Conservation (phyloP, 164 flowering plant genomes). For the Dillenia turbinata region DNA sequence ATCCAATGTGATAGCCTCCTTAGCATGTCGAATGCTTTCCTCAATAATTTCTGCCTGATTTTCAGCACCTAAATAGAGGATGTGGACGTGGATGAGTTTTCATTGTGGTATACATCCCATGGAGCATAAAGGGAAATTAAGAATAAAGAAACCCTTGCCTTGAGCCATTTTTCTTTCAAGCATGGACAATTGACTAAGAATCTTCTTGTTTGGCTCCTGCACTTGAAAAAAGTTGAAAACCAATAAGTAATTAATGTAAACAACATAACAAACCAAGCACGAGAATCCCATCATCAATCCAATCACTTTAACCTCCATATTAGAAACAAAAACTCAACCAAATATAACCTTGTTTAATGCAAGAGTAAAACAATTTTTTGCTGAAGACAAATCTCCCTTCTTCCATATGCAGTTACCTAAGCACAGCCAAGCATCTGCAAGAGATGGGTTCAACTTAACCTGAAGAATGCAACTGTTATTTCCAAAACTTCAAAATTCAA, state of each 20-base stretch:
- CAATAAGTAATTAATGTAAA: neutral
- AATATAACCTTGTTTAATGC: slow-evolving; percentile 69
- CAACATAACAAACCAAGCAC: neutral
- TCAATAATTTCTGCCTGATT: slow-evolving; percentile 61
- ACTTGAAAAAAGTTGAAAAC: slow-evolving; percentile 9
- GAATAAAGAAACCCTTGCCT: slow-evolving; percentile 38
- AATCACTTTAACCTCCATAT: no score
- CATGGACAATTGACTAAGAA: slow-evolving; percentile 86
- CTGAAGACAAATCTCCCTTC: slow-evolving; percentile 77
- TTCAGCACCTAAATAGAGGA: slow-evolving; percentile 42
- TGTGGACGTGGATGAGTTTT: neutral
- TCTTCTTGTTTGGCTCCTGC: slow-evolving; percentile 77
- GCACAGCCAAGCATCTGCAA: slow-evolving; percentile 92
- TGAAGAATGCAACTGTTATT: slow-evolving; percentile 25
- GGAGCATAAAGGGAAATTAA: neutral
- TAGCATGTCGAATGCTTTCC: slow-evolving; percentile 86
- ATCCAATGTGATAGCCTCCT: slow-evolving; percentile 80
- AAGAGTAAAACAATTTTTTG: slow-evolving; percentile 66
- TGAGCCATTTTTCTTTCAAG: slow-evolving; percentile 88
- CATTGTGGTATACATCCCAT: no score
- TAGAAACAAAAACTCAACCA: neutral
- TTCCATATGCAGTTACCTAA: slow-evolving; percentile 92
- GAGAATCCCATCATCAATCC: neutral
- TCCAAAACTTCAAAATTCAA: slow-evolving; percentile 1
- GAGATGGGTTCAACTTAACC: slow-evolving; percentile 95